Conservation (phyloP, 1,284 basidiomycete genomes). For the Mycosarcoma maydis region DNA sequence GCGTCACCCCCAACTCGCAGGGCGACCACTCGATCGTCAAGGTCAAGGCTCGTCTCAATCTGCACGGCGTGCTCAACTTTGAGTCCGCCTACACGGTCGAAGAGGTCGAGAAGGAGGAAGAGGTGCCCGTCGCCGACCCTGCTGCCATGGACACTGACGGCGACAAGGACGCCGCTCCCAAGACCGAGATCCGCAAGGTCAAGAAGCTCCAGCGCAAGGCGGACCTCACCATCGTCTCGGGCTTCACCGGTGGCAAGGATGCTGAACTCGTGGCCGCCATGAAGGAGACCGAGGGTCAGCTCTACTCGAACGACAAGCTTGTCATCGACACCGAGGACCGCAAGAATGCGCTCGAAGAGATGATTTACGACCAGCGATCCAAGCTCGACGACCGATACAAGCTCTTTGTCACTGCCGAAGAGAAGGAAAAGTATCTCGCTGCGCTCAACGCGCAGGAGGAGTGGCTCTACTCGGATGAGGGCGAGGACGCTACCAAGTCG, state of each 20-base stretch:
- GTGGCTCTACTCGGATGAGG: constrained; percentile 66
- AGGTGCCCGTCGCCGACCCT: constrained; percentile 60
- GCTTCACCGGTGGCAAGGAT: constrained; percentile 55
- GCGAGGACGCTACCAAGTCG: constrained; percentile 65
- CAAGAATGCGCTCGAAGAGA: constrained; percentile 66
- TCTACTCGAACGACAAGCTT: constrained; percentile 66
- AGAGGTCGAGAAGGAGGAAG: constrained; percentile 66
- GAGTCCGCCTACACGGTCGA: constrained; percentile 66
- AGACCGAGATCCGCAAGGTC: constrained; percentile 65
- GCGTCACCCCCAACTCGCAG: constrained; percentile 62
- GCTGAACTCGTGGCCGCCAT: constrained; percentile 51
- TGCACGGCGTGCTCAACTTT: constrained; percentile 65
- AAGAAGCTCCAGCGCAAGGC: constrained; percentile 67
- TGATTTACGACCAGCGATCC: constrained; percentile 66
- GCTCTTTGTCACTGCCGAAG: constrained; percentile 58
- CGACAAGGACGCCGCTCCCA: constrained; percentile 52
- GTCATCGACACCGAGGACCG: constrained; percentile 67
- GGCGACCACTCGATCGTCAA: constrained; percentile 67
- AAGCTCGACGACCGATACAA: constrained; percentile 65
- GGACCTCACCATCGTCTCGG: constrained; percentile 59
- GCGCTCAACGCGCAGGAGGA: constrained; percentile 62
- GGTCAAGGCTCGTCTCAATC: constrained; percentile 66
- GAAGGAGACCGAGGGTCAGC: constrained; percentile 64
- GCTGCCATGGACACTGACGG: constrained; percentile 58
- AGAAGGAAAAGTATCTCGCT: constrained; percentile 63